These are phyloP conservation scores for Rhodotorula sp. DNA, from an alignment of 1,284 basidiomycete species.

Conservation along the genomic window DNA sequence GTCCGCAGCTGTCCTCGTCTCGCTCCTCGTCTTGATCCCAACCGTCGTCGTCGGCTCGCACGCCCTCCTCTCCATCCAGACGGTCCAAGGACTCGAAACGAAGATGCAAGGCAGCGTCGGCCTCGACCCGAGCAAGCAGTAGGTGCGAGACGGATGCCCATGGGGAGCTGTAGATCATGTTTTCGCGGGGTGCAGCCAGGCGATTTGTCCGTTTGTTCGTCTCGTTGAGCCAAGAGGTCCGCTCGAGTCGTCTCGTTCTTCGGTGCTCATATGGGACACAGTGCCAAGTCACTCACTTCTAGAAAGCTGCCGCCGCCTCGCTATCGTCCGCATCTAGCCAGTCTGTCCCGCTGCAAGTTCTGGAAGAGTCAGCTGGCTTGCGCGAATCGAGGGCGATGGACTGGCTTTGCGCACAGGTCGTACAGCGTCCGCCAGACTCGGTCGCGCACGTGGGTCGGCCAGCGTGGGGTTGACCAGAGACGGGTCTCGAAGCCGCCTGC, in stretches of 20 bases:
- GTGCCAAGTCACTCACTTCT: neutral
- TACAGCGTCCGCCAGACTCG: slow-evolving; percentile 38
- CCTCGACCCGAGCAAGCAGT: slow-evolving; percentile 31
- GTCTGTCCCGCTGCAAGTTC: slow-evolving; percentile 25
- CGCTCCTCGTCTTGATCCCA: slow-evolving; percentile 33
- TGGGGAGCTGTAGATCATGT: neutral
- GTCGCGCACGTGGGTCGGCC: slow-evolving; percentile 37
- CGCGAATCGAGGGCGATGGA: no score
- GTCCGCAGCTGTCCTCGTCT: slow-evolving; percentile 29
- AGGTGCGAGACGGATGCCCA: neutral
- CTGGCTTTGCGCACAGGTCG: slow-evolving; percentile 28
- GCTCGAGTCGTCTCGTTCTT: neutral
- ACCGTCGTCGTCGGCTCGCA: slow-evolving; percentile 20
- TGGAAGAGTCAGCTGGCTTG: no score
- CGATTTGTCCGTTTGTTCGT: neutral
- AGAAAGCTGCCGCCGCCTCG: slow-evolving; percentile 35
- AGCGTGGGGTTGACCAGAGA: slow-evolving; percentile 36
- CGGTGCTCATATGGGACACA: neutral
- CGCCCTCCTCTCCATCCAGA: slow-evolving; percentile 30
- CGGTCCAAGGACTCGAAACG: slow-evolving; percentile 33
- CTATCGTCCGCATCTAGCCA: slow-evolving; percentile 44
- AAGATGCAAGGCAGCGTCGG: slow-evolving; percentile 37
- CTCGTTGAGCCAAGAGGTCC: neutral
- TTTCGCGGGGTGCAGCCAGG: neutral
- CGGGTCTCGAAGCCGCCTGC: slow-evolving; percentile 23